A percentile compares a stretch with the other conserved stretches of the same genome.
Evolutionary conservation across 2,329 filamentous ascomycete species (phyloP).

Genomic region (Cordyceps cicadae): DNA sequence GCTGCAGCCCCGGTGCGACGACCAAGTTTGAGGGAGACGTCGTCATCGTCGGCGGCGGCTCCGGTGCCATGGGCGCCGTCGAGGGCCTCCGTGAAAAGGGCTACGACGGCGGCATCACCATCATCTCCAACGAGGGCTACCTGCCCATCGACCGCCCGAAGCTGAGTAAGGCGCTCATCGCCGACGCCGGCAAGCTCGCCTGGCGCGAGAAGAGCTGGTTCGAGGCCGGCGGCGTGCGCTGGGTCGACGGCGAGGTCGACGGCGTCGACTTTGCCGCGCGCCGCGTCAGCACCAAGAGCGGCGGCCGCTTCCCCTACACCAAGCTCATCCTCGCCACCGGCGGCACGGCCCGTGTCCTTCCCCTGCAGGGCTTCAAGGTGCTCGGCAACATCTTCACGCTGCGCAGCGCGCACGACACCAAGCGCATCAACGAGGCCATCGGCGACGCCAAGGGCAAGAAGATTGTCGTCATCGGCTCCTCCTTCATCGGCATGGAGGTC

Average conservation of each 20-base stretch:
- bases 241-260: slow-evolving; percentile 57
- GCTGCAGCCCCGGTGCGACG: slow-evolving; percentile 48
- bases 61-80: slow-evolving; percentile 70
- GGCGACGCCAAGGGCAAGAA: slow-evolving; percentile 80
- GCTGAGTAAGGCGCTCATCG: slow-evolving; percentile 84
- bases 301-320: slow-evolving; percentile 65
- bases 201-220: slow-evolving; percentile 74
- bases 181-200: slow-evolving; percentile 69
- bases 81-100: slow-evolving; percentile 77
- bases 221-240: slow-evolving; percentile 49
- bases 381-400: slow-evolving; percentile 82
- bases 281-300: slow-evolving; percentile 65
- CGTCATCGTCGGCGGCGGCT: slow-evolving; percentile 82
- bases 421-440: slow-evolving; percentile 65
- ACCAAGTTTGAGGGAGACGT: slow-evolving; percentile 53
- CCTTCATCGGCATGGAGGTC: slow-evolving; percentile 98
- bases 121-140: slow-evolving; percentile 78
- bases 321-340: slow-evolving; percentile 90
- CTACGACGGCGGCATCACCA: slow-evolving; percentile 69
- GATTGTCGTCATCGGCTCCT: slow-evolving; percentile 83
- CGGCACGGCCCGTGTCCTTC: slow-evolving; percentile 65
- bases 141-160: slow-evolving; percentile 89
- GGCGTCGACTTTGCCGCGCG: slow-evolving; percentile 68
- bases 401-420: slow-evolving; percentile 66
- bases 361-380: slow-evolving; percentile 77